Conservation (phyloP, 208 protist genomes). For the Crithidia mellificae region DNA sequence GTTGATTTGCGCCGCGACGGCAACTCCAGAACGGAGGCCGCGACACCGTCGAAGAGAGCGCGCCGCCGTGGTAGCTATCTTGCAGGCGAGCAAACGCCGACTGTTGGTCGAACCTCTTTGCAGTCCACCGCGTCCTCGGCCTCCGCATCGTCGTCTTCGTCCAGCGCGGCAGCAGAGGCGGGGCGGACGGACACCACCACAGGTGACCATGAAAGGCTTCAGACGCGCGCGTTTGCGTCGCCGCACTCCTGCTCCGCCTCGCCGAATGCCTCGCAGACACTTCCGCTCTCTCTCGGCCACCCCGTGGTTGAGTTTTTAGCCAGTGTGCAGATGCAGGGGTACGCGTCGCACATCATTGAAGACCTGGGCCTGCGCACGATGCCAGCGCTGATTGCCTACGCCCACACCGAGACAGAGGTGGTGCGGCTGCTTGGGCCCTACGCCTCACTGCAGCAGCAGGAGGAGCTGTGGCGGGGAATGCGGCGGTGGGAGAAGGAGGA, state of each 20-base stretch:
- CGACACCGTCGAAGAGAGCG: neutral
- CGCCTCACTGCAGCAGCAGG: constrained; percentile 64
- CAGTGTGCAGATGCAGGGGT: constrained; percentile 76
- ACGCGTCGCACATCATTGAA: constrained; percentile 46
- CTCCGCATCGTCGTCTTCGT: neutral
- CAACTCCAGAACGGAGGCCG: neutral
- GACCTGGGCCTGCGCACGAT: constrained; percentile 42
- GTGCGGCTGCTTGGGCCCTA: constrained; percentile 50
- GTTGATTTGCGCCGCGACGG: too few species aligned
- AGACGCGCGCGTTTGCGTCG: neutral
- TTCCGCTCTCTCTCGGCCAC: constrained; percentile 40
- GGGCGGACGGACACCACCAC: neutral
- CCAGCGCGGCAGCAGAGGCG: neutral
- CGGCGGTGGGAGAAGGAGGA: constrained; percentile 40
- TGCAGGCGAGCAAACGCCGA: too few species aligned
- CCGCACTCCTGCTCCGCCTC: neutral
- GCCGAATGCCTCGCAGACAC: neutral
- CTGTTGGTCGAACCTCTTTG: too few species aligned
- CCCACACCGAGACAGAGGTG: constrained; percentile 39
- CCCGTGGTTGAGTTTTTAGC: constrained; percentile 80
- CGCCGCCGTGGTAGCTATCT: neutral
- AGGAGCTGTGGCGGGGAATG: constrained; percentile 61
- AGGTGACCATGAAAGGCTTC: neutral
- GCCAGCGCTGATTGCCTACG: constrained; percentile 40
- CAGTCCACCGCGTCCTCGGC: too few species aligned